These are phyloP conservation scores for Agaricus blazei DNA, from an alignment of 768 basidiomycete species.

Conservation along the genomic window DNA sequence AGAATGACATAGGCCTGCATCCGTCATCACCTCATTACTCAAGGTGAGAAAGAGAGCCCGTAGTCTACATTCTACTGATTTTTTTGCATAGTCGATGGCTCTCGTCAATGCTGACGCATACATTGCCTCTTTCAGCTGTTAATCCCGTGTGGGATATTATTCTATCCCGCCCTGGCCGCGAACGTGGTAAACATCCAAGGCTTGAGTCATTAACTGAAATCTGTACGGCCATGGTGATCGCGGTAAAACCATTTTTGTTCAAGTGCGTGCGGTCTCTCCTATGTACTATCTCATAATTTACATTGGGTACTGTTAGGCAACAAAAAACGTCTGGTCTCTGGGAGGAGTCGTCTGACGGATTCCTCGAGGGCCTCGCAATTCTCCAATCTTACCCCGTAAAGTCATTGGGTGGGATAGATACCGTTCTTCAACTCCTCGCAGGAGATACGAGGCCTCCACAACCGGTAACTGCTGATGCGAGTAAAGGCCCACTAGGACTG, in stretches of 20 bases:
- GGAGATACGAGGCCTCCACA: constrained; percentile 40
- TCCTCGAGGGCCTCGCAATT: constrained; percentile 59
- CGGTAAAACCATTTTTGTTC: constrained; percentile 47
- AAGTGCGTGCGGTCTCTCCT: constrained; percentile 32
- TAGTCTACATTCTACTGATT: background rate
- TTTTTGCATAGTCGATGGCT: constrained; percentile 59
- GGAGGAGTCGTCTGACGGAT: constrained; percentile 33
- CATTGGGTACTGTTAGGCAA: background rate
- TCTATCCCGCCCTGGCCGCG: constrained; percentile 53
- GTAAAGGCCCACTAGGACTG: constrained; percentile 33
- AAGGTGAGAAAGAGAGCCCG: constrained; percentile 44
- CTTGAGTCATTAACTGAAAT: constrained; percentile 67
- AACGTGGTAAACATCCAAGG: constrained; percentile 53
- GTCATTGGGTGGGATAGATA: constrained; percentile 64
- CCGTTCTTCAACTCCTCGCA: constrained; percentile 57
- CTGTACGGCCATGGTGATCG: constrained; percentile 64
- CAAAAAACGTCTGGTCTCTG: constrained; percentile 23
- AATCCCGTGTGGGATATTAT: constrained; percentile 68
- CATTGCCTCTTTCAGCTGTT: constrained; percentile 58
- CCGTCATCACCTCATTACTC: constrained; percentile 76
- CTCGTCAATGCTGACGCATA: constrained; percentile 64
- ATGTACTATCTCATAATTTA: background rate
- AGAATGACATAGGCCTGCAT: constrained; percentile 64
- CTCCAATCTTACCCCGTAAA: constrained; percentile 63
- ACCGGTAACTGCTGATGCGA: background rate